phyloP scores from a whole-genome alignment of 805 yeast genomes.

The Ogataea philodendri region DNA sequence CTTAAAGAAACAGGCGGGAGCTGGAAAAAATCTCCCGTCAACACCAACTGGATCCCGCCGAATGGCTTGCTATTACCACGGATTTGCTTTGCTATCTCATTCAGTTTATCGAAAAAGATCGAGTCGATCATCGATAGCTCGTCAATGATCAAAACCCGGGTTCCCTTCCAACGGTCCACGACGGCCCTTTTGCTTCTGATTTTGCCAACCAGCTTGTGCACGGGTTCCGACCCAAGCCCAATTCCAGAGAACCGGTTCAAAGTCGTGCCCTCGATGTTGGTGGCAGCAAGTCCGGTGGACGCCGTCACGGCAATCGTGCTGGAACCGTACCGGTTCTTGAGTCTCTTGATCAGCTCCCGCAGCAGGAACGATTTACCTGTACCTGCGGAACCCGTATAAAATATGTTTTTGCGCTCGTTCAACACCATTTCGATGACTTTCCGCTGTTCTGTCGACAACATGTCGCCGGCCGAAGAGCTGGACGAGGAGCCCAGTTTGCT shows the following conservation, averaged over 20 bases:
- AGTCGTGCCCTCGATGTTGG: conserved; percentile 88
- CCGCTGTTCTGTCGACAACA: conserved; percentile 39
- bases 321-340: conserved; percentile 43
- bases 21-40: conserved; percentile 96
- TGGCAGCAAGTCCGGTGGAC: conserved; percentile 94
- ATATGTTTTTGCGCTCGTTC: conserved; percentile 50
- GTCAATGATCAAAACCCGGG: conserved; percentile 78
- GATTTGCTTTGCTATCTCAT: conserved; percentile 59
- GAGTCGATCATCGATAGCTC: conserved; percentile 96
- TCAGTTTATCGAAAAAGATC: conserved; percentile 67
- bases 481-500: conserved; percentile 3
- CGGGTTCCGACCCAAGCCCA: conserved; percentile 67
- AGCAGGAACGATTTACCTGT: conserved; percentile 80
- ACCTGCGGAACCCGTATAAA: conserved; percentile 85
- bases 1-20: conserved; percentile 77
- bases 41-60: conserved; percentile 88
- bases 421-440: conserved; percentile 52
- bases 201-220: conserved; percentile 42
- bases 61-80: conserved; percentile 59
- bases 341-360: conserved; percentile 56
- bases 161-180: conserved; percentile 58
- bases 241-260: conserved; percentile 83
- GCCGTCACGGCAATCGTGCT: conserved; percentile 83
- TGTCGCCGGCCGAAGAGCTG: not conserved
- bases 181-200: conserved; percentile 47